Conservation (phyloP, 306 rosid genomes). For the Hippophae rhamnoides region DNA sequence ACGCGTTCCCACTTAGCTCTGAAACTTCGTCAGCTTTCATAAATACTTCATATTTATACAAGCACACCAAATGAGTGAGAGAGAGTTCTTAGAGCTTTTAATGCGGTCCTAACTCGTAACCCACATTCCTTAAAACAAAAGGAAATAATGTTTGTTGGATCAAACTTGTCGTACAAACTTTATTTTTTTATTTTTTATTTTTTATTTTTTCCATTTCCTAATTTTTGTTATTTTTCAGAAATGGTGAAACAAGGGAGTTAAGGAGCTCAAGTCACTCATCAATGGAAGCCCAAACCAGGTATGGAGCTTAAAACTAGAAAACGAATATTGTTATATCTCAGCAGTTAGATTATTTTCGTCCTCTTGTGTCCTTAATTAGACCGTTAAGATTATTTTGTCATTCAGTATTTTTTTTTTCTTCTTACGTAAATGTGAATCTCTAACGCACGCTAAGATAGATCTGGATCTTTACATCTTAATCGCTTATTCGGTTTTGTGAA, state of each 20-base stretch:
- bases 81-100: neutral
- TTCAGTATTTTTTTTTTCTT: too few relatives aligned
- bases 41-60: neutral
- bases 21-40: neutral
- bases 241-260: neutral
- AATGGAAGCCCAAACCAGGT: conserved; percentile 59
- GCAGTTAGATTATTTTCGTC: conserved; percentile 17
- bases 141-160: neutral
- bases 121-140: too few relatives aligned
- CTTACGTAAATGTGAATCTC: conserved; percentile 21
- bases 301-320: conserved; percentile 7
- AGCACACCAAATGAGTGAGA: neutral
- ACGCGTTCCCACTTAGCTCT: neutral
- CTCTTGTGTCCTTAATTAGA: neutral
- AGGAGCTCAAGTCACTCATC: conserved; percentile 65
- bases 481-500: conserved; percentile 53
- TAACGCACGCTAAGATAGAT: conserved; percentile 60
- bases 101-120: neutral
- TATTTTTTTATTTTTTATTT: too few relatives aligned
- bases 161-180: too few relatives aligned
- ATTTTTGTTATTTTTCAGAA: too few relatives aligned
- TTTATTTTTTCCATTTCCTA: too few relatives aligned
- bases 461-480: conserved; percentile 46
- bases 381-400: conserved; percentile 31
- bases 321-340: conserved; percentile 23